Evolutionary conservation across 202 grass and related monocot genomes (phyloP).

Genomic region (Panicum virgatum): DNA sequence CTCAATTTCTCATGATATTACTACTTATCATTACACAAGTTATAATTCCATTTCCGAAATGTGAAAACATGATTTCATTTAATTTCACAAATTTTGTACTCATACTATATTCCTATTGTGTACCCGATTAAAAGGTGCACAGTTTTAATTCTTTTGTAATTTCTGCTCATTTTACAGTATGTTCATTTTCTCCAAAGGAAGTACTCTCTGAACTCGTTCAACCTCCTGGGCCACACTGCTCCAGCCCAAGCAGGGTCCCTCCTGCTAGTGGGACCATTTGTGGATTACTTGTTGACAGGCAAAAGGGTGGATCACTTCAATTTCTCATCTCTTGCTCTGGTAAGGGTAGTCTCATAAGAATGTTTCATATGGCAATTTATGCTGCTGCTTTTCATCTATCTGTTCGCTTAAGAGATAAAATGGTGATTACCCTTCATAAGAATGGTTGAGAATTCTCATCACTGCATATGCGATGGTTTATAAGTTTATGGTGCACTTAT

Average conservation of each 20-base stretch:
- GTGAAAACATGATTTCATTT: not conserved
- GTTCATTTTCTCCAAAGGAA: slow-evolving; percentile 84
- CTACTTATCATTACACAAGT: not conserved
- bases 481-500: not conserved
- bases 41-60: not conserved
- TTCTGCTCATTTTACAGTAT: slow-evolving; percentile 58
- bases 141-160: slow-evolving; percentile 6
- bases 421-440: not conserved
- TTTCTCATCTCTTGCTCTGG: slow-evolving; percentile 57
- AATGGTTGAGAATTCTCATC: not conserved
- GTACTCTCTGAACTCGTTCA: slow-evolving; percentile 86
- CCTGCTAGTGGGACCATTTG: slow-evolving; percentile 71
- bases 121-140: not conserved
- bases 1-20: slow-evolving; percentile 1
- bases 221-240: slow-evolving; percentile 86
- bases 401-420: no score
- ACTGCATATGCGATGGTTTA: not conserved
- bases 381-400: no score
- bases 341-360: slow-evolving; percentile 30
- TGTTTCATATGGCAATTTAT: no score
- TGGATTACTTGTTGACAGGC: slow-evolving; percentile 76
- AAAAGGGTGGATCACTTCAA: slow-evolving; percentile 77
- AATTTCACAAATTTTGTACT: not conserved
- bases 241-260: slow-evolving; percentile 81
- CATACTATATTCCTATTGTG: not conserved